phyloP scores from a whole-genome alignment of 805 yeast species.

The Candida quercuum region DNA sequence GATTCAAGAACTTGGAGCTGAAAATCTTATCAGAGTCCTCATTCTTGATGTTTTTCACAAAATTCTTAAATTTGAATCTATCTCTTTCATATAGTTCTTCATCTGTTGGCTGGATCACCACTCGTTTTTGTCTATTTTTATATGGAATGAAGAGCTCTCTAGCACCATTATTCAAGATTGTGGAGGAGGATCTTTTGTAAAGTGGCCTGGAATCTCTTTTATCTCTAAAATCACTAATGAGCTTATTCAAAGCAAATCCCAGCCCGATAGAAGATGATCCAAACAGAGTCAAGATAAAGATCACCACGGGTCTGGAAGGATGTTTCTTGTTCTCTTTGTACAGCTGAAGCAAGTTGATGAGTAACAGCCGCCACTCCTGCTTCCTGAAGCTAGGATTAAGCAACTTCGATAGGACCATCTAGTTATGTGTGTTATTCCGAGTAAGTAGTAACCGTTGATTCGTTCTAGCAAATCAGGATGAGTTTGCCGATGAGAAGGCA shows the following conservation, averaged over 20 bases:
- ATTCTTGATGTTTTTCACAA: conserved; percentile 19
- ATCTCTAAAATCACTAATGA: conserved; percentile 22
- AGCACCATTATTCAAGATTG: conserved; percentile 24
- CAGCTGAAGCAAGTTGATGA: conserved; percentile 19
- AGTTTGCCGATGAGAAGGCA: no score
- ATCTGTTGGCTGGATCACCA: conserved; percentile 23
- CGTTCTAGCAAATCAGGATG: no score
- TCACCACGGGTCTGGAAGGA: conserved; percentile 24
- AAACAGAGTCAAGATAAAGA: conserved; percentile 21
- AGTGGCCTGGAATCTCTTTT: conserved; percentile 23
- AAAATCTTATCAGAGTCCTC: conserved; percentile 26
- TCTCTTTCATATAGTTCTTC: conserved; percentile 24
- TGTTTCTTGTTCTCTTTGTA: conserved; percentile 20
- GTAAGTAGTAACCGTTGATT: no score
- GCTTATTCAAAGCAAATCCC: conserved; percentile 19
- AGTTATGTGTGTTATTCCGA: not conserved
- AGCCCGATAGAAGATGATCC: conserved; percentile 19
- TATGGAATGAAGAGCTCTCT: conserved; percentile 25
- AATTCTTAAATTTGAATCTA: conserved; percentile 23
- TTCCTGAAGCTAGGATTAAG: conserved; percentile 14
- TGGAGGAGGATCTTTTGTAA: conserved; percentile 24
- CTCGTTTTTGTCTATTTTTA: conserved; percentile 23
- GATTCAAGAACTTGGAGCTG: conserved; percentile 65
- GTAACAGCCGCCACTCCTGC: conserved; percentile 17
- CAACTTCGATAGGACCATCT: conserved; percentile 11